These are phyloP conservation scores for Psidium guajava DNA, from an alignment of 345 rosid genomes.

Conservation along the genomic window DNA sequence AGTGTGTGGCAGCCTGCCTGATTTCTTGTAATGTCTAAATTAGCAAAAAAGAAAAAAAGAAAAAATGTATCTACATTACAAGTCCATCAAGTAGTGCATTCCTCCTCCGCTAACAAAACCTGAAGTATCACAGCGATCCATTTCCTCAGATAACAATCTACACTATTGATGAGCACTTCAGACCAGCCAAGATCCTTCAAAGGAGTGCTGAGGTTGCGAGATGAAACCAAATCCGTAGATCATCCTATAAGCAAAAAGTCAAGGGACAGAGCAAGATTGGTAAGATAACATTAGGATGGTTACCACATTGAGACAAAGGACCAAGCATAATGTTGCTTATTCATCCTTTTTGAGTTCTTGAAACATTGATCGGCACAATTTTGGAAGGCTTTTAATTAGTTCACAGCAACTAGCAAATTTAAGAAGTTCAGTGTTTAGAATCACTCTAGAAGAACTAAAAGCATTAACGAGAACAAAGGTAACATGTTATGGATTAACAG, in stretches of 20 bases:
- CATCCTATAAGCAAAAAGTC: neutral
- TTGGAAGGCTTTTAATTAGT: neutral
- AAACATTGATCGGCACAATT: neutral
- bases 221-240: neutral
- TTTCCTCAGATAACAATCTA: slow-evolving; percentile 1
- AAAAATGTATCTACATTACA: slow-evolving; percentile 36
- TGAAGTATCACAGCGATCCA: slow-evolving; percentile 73
- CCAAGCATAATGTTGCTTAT: neutral
- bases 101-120: slow-evolving; percentile 98
- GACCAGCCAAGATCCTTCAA: neutral
- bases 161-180: neutral
- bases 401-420: neutral
- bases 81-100: slow-evolving; percentile 10
- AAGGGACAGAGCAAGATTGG: neutral
- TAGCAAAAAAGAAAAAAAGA: slow-evolving; percentile 32
- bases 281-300: neutral
- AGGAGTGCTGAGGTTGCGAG: neutral
- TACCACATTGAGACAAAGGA: neutral
- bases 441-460: neutral
- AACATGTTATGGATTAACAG: neutral
- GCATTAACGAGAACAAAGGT: neutral
- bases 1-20: slow-evolving; percentile 28
- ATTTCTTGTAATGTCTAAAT: slow-evolving; percentile 37
- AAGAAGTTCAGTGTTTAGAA: neutral
- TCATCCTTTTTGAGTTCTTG: neutral